A percentile compares a stretch with the other conserved stretches of the same genome.
These are phyloP conservation scores for Gossypium schwendimanii DNA, from an alignment of 441 rosid genomes.

Conservation along the genomic window DNA sequence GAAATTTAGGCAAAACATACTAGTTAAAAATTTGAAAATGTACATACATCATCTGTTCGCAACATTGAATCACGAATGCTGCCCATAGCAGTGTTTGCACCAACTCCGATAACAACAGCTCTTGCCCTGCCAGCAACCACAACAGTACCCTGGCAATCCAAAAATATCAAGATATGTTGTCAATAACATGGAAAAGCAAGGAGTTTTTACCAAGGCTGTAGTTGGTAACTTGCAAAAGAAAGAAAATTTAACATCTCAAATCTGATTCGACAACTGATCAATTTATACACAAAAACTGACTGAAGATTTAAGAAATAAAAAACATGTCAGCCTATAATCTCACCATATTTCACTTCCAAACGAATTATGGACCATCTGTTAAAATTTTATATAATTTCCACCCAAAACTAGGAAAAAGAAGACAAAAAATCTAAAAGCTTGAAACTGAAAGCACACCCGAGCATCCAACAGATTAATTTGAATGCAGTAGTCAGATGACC, in stretches of 20 bases:
- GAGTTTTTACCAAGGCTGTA: not conserved
- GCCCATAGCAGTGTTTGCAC: constrained; percentile 96
- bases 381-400: not conserved
- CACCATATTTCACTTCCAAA: not conserved
- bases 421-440: not conserved
- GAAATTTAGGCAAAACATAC: constrained; percentile 6
- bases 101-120: constrained; percentile 90
- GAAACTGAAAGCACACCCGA: not conserved
- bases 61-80: constrained; percentile 94
- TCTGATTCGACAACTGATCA: not conserved
- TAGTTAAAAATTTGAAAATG: constrained; percentile 9
- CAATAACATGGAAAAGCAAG: constrained; percentile 6
- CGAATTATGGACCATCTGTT: not conserved
- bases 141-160: constrained; percentile 77
- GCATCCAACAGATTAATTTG: not conserved
- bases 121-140: constrained; percentile 92
- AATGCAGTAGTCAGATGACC: not conserved
- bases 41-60: constrained; percentile 81
- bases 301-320: not conserved
- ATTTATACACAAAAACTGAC: not conserved
- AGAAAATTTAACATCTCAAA: not conserved
- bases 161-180: constrained; percentile 18
- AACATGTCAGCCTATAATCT: constrained; percentile 1
- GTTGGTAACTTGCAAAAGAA: constrained; percentile 7
- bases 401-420: constrained; percentile 6